These are phyloP conservation scores for Lobosporangium transversale DNA, from an alignment of 192 early-diverging fungal species.

Conservation along the genomic window DNA sequence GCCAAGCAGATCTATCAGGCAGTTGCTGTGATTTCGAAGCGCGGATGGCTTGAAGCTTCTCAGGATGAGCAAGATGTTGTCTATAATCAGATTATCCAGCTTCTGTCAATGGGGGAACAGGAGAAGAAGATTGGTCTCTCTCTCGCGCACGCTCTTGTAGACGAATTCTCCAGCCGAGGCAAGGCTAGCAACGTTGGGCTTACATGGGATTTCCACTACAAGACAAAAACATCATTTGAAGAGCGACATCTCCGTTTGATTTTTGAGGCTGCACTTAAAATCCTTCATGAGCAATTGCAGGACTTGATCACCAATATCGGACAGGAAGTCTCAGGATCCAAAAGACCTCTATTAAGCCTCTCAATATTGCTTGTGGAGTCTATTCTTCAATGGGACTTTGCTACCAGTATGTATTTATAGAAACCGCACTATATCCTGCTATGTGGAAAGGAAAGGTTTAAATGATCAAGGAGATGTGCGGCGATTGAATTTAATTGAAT, in stretches of 20 bases:
- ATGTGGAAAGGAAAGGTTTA: not conserved
- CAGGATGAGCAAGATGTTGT: slow-evolving; percentile 63
- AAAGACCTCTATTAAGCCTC: slow-evolving; percentile 31
- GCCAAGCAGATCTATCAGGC: slow-evolving; percentile 65
- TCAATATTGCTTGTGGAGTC: slow-evolving; percentile 45
- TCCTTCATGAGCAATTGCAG: slow-evolving; percentile 59
- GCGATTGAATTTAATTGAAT: too few relatives aligned
- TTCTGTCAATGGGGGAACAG: slow-evolving; percentile 59
- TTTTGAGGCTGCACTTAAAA: slow-evolving; percentile 61
- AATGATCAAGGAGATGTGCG: too few relatives aligned
- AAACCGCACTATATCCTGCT: not conserved
- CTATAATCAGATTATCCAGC: slow-evolving; percentile 58
- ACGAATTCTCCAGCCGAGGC: slow-evolving; percentile 69
- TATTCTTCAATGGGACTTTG: slow-evolving; percentile 51
- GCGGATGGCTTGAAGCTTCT: slow-evolving; percentile 69
- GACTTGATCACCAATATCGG: slow-evolving; percentile 24
- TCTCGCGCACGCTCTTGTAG: slow-evolving; percentile 63
- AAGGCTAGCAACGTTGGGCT: slow-evolving; percentile 70
- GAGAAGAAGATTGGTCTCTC: slow-evolving; percentile 60
- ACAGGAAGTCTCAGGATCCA: slow-evolving; percentile 46
- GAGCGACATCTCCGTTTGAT: slow-evolving; percentile 60
- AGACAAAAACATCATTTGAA: slow-evolving; percentile 71
- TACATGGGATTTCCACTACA: slow-evolving; percentile 73
- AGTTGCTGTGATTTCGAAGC: slow-evolving; percentile 71
- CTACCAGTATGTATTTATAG: slow-evolving; percentile 26